Percentiles rank a stretch among this genome's conserved stretches.
phyloP scores from a whole-genome alignment of 805 yeast genomes.

The Nakazawaea wickerhamii region DNA sequence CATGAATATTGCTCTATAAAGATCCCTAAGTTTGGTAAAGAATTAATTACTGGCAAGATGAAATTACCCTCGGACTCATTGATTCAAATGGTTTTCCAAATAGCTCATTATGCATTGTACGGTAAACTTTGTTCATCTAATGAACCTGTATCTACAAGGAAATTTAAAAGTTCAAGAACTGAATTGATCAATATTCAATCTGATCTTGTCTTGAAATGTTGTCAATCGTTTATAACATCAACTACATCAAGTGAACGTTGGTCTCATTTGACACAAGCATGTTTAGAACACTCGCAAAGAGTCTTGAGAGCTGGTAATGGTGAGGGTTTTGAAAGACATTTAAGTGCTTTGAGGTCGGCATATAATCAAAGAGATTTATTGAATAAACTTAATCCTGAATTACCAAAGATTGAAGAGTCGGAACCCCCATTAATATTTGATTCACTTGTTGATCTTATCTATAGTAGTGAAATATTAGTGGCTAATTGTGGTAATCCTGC shows the following conservation, averaged over 20 bases:
- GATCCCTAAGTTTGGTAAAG: constrained; percentile 25
- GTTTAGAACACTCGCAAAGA: constrained; percentile 44
- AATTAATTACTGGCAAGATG: constrained; percentile 32
- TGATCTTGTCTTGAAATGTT: constrained; percentile 42
- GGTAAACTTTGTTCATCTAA: constrained; percentile 37
- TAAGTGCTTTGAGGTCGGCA: constrained; percentile 55
- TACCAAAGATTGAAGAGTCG: constrained; percentile 27
- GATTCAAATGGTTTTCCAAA: constrained; percentile 46
- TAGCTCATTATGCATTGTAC: constrained; percentile 49
- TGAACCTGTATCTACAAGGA: constrained; percentile 60
- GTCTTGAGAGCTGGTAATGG: constrained; percentile 54
- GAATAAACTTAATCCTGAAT: constrained; percentile 38
- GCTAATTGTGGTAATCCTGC: constrained; percentile 63
- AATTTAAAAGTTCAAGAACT: constrained; percentile 63
- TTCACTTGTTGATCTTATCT: constrained; percentile 27
- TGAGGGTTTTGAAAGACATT: constrained; percentile 67
- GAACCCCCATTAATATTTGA: constrained; percentile 43
- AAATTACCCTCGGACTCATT: constrained; percentile 44
- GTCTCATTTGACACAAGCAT: constrained; percentile 43
- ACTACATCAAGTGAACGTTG: constrained; percentile 40
- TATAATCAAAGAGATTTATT: constrained; percentile 44
- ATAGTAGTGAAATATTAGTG: constrained; percentile 31
- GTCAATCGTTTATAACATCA: constrained; percentile 61
- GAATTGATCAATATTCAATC: constrained; percentile 64
- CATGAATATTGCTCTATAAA: constrained; percentile 44